Base-by-base conservation (phyloP, 768 basidiomycete genomes). In the Pleurotus ostreatus region DNA sequence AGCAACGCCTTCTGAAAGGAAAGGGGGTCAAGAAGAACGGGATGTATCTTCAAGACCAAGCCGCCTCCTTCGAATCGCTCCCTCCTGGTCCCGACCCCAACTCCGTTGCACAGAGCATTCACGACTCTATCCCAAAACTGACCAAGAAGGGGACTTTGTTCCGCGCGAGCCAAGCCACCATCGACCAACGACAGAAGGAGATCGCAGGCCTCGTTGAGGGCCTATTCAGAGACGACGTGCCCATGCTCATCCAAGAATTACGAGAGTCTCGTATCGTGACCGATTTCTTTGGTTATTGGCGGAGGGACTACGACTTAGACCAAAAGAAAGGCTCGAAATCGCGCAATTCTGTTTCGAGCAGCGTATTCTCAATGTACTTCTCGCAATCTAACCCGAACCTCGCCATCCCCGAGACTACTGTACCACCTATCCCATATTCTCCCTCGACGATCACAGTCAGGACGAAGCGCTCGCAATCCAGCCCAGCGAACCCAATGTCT, bases 51-150 rank as follows among this genome's bases (percentile, higher is more conserved):
- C 79, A 83, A 37, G 85, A 90, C 64, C 76, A 78, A 55, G 91
- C 91, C 2, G 85, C 91, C 1, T 92, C 91, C 12, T 93, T 87
- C 76, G 91, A 92, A 53, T 92, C 89, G 1, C 77, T 93, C 16
- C 92, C 92, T 12, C 86, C 88, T 5, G 91, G 89, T 6, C 90
- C 90, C 15, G 79, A 89, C 62, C 88, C 89, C 4, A 81, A 79
- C 49, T 84, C 85, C 12, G 80, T 92, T 41, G 82, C 84, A 13
- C 79, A 75, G 49, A 81, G 88, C 57, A 78, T 92, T 43, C 88
- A 91, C 63, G 61, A 78, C 4, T 70, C 83, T 62, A 64, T 93
- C 2, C 91, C 91, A 16, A 76, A 75, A 55, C 76, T 93, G 38
- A 80, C 82, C 2, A 88, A 85, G 70, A 89, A 85, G 64, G 85